These are phyloP conservation scores for Beauveria rudraprayagi DNA, from an alignment of 2,329 filamentous ascomycete species.

Conservation along the genomic window DNA sequence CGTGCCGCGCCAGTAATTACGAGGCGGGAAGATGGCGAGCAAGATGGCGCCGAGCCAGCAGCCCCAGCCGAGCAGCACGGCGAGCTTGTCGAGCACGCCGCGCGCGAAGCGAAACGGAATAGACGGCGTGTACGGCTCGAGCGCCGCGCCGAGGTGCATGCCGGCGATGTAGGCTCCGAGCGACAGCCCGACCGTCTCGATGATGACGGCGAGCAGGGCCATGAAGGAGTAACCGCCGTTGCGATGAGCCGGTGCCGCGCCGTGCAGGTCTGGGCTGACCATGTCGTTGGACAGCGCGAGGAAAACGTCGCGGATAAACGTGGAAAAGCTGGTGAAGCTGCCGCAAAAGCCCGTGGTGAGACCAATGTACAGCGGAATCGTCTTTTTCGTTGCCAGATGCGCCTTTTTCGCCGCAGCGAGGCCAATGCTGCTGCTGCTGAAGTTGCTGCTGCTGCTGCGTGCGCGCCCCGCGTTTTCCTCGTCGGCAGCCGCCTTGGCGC, in stretches of 20 bases:
- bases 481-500: slow-evolving; percentile 9
- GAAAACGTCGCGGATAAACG: slow-evolving; percentile 74
- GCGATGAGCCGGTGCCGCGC: slow-evolving; percentile 35
- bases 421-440: slow-evolving; percentile 17
- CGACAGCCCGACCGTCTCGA: slow-evolving; percentile 63
- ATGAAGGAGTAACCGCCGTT: slow-evolving; percentile 76
- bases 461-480: not conserved
- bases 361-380: slow-evolving; percentile 80
- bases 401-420: slow-evolving; percentile 43
- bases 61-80: slow-evolving; percentile 59
- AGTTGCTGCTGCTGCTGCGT: too few relatives aligned
- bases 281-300: slow-evolving; percentile 71
- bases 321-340: slow-evolving; percentile 83
- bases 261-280: slow-evolving; percentile 25
- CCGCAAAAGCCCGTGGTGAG: slow-evolving; percentile 83
- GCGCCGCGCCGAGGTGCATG: slow-evolving; percentile 61
- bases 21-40: slow-evolving; percentile 63
- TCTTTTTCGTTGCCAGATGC: slow-evolving; percentile 65
- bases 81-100: slow-evolving; percentile 53
- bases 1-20: slow-evolving; percentile 66
- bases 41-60: slow-evolving; percentile 73
- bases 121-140: slow-evolving; percentile 51
- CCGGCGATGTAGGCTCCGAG: slow-evolving; percentile 63
- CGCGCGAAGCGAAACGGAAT: slow-evolving; percentile 51
- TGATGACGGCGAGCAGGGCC: slow-evolving; percentile 67